Evolutionary conservation across 2,329 filamentous ascomycete species (phyloP), one percentile per base, ranked within the genome.

Genomic region (Parastagonospora nodorum): DNA sequence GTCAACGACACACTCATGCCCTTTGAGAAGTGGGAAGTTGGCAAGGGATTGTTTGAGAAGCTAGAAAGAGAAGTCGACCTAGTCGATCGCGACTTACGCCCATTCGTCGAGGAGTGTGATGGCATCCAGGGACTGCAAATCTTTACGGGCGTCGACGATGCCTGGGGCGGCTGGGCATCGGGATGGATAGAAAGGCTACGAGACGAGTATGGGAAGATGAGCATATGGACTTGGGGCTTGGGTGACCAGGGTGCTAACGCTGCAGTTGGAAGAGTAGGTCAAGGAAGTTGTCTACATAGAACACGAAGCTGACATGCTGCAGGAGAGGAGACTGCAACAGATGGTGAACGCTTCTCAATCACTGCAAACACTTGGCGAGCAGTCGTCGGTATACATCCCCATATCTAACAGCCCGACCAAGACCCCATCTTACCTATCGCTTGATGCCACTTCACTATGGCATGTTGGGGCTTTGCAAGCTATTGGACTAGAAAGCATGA

Each of bases 71-170:
- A 79, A 64, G 85, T 92, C 60, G 93, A 97, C 63, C 74, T 97
- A 5, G 78, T 97, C 4, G 94, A 99, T 69, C 84, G 92, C 45
- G 93, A 99, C 71, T 78, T 97, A 58, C 82, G 94, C 32, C 87
- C 87, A 0, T 97, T 97, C 69, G 84, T 88, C 2, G 94, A 99
- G 75, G 94, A 97, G 74, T 94, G 92, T 58, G 94, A 99, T 72
- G 87, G 91, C 48, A 82, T 97, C 76, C 92, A 97, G 73, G 93
- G 88, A 0, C 79, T 99, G 14, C 93, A 97, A 62, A 67, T 79
- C 59, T 65, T 85, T 65, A 69, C 82, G 59, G 68, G 81, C 54
- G 67, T 81, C 51, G 74, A 85, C 75, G 63, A 82, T 78, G 73
- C 81, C 53, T 80, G 78, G 78, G 71, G 78, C 56, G 72, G 78